Conservation (phyloP, 2,329 filamentous ascomycete species). For the Pseudogymnoascus sp. region DNA sequence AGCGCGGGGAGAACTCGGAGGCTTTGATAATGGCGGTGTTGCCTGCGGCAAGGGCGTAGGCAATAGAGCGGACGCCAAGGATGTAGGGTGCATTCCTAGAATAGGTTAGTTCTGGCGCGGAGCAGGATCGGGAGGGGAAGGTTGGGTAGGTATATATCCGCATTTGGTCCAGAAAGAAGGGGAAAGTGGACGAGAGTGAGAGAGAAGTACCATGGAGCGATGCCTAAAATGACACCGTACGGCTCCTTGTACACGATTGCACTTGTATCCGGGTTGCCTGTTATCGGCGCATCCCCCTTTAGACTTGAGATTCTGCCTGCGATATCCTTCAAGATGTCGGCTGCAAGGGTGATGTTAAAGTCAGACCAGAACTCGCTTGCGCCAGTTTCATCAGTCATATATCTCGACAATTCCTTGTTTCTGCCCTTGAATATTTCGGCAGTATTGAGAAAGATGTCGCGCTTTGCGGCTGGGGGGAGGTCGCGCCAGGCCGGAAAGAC, state of each 20-base stretch:
- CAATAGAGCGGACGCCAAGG: constrained; percentile 47
- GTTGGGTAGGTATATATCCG: not conserved
- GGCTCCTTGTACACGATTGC: constrained; percentile 69
- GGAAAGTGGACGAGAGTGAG: not conserved
- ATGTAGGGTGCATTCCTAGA: constrained; percentile 46
- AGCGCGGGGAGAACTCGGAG: constrained; percentile 59
- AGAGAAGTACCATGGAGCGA: constrained; percentile 60
- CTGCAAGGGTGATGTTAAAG: constrained; percentile 31
- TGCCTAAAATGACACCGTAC: constrained; percentile 71
- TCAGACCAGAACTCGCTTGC: constrained; percentile 31
- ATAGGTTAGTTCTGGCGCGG: not conserved
- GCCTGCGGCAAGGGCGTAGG: constrained; percentile 65
- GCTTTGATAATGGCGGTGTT: constrained; percentile 71
- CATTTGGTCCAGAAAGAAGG: not conserved
- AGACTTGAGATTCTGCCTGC: constrained; percentile 35
- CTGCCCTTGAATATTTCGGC: constrained; percentile 56
- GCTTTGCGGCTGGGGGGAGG: constrained; percentile 51
- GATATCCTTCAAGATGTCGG: constrained; percentile 36
- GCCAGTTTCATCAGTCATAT: constrained; percentile 48
- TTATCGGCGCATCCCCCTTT: constrained; percentile 30
- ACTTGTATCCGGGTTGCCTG: constrained; percentile 39
- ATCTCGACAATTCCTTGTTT: constrained; percentile 51
- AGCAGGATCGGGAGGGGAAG: not conserved
- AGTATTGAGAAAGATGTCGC: constrained; percentile 63
- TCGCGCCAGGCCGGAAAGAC: constrained; percentile 64